Evolutionary conservation across 495 filamentous ascomycete genomes (phyloP).

Genomic region (Penicillium mononematosum): DNA sequence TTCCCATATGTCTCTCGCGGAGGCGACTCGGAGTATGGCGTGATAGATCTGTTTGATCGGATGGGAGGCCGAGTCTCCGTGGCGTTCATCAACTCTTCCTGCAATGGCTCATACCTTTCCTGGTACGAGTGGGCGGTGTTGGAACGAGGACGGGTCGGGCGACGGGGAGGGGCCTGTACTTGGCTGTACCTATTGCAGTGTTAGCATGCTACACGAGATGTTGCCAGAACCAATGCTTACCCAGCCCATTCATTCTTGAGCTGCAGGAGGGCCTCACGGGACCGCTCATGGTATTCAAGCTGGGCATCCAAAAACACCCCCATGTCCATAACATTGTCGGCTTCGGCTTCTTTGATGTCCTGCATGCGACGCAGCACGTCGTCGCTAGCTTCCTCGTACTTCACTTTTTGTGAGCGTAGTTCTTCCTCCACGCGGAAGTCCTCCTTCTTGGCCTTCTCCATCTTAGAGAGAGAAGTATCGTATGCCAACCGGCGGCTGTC

Average conservation of each 20-base stretch:
- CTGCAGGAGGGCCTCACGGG: conserved; percentile 69
- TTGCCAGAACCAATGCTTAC: conserved; percentile 39
- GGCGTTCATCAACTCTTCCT: conserved; percentile 52
- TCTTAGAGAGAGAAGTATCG: conserved; percentile 85
- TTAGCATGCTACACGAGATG: conserved; percentile 18
- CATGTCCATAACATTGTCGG: conserved; percentile 78
- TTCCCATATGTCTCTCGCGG: conserved; percentile 34
- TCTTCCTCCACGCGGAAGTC: conserved; percentile 95
- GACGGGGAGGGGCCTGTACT: conserved; percentile 32
- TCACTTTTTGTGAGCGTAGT: conserved; percentile 84
- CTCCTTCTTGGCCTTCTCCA: conserved; percentile 91
- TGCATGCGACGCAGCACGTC: conserved; percentile 93
- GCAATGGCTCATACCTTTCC: conserved; percentile 56
- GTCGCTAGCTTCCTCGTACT: conserved; percentile 94
- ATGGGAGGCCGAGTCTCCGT: conserved; percentile 59
- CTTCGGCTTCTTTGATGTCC: conserved; percentile 91
- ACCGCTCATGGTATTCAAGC: conserved; percentile 86
- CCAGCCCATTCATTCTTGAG: conserved; percentile 68
- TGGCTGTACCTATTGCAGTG: conserved; percentile 25
- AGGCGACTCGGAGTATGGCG: conserved; percentile 31
- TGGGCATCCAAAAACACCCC: conserved; percentile 84
- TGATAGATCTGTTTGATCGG: conserved; percentile 48
- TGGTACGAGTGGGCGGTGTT: conserved; percentile 61
- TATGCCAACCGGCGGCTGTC: conserved; percentile 88
- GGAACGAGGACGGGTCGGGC: conserved; percentile 55